Evolutionary conservation across 2,329 filamentous ascomycete species (phyloP).

Genomic region (Beauveria brongniartii): DNA sequence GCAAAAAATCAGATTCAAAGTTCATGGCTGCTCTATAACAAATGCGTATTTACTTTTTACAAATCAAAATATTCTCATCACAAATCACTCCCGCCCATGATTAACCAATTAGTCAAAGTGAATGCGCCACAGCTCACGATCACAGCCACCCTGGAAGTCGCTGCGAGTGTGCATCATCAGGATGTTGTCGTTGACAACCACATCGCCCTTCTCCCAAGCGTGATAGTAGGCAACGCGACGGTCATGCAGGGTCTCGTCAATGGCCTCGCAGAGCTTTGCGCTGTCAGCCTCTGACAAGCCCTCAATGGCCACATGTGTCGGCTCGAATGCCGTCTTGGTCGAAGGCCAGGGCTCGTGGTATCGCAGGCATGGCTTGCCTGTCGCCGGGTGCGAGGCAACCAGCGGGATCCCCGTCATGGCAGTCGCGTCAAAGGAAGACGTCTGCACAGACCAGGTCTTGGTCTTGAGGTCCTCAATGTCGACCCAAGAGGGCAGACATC

Average conservation of each 20-base stretch:
- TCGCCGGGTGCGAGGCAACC: slow-evolving; percentile 36
- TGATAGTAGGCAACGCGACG: slow-evolving; percentile 41
- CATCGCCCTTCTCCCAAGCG: slow-evolving; percentile 46
- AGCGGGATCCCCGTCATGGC: slow-evolving; percentile 36
- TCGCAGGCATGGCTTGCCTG: slow-evolving; percentile 38
- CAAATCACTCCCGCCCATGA: neutral
- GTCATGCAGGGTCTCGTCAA: slow-evolving; percentile 40
- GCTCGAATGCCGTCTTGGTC: slow-evolving; percentile 41
- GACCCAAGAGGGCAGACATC: slow-evolving; percentile 32
- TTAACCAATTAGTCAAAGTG: slow-evolving; percentile 33
- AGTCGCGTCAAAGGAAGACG: slow-evolving; percentile 37
- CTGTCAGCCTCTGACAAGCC: slow-evolving; percentile 23
- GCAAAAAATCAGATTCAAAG: neutral
- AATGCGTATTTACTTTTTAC: neutral
- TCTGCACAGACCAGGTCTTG: slow-evolving; percentile 42
- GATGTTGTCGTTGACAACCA: slow-evolving; percentile 45
- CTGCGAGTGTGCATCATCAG: slow-evolving; percentile 42
- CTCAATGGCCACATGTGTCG: slow-evolving; percentile 36
- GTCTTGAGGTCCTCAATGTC: slow-evolving; percentile 27
- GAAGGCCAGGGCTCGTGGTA: slow-evolving; percentile 49
- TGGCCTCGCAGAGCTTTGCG: slow-evolving; percentile 26
- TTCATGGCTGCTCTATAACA: neutral
- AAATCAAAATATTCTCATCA: neutral
- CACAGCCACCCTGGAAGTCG: slow-evolving; percentile 33
- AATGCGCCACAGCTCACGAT: slow-evolving; percentile 42